phyloP scores from a whole-genome alignment of 768 basidiomycete species.

The Gloeopeniophorella convolvens region DNA sequence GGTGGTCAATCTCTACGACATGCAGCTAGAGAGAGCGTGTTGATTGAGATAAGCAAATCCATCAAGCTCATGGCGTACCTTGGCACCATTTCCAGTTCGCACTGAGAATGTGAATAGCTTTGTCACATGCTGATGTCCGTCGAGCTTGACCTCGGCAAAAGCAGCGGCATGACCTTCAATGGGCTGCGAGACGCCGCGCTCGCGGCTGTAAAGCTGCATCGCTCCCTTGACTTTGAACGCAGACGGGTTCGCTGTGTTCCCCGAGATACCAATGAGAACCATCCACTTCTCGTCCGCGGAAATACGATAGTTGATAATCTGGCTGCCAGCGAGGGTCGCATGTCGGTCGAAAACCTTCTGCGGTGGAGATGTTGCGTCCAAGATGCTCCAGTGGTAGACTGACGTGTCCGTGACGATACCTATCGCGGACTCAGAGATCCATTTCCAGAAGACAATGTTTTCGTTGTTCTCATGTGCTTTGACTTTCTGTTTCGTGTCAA shows the following conservation, averaged over 20 bases:
- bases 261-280: constrained; percentile 91
- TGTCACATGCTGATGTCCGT: constrained; percentile 77
- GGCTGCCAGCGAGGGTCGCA: constrained; percentile 85
- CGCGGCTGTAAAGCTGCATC: constrained; percentile 94
- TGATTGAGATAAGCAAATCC: background rate
- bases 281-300: constrained; percentile 96
- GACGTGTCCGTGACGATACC: constrained; percentile 94
- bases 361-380: constrained; percentile 67
- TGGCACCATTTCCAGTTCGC: constrained; percentile 94
- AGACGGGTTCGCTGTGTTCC: constrained; percentile 85
- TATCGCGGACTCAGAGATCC: constrained; percentile 86
- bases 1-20: constrained; percentile 96
- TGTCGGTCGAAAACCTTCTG: constrained; percentile 97
- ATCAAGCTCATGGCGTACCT: constrained; percentile 47
- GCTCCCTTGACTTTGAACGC: constrained; percentile 99
- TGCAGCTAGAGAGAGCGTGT: constrained; percentile 59
- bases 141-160: constrained; percentile 87
- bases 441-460: constrained; percentile 98
- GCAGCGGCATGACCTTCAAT: constrained; percentile 98
- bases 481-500: constrained; percentile 96
- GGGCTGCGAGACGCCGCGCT: constrained; percentile 90
- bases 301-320: constrained; percentile 97
- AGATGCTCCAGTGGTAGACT: constrained; percentile 87
- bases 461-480: constrained; percentile 92
- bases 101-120: constrained; percentile 96